Percentiles rank a stretch among this genome's conserved stretches.
Conservation (phyloP, 176 grass and related monocot genomes). For the Dendrocalamus sinicus region DNA sequence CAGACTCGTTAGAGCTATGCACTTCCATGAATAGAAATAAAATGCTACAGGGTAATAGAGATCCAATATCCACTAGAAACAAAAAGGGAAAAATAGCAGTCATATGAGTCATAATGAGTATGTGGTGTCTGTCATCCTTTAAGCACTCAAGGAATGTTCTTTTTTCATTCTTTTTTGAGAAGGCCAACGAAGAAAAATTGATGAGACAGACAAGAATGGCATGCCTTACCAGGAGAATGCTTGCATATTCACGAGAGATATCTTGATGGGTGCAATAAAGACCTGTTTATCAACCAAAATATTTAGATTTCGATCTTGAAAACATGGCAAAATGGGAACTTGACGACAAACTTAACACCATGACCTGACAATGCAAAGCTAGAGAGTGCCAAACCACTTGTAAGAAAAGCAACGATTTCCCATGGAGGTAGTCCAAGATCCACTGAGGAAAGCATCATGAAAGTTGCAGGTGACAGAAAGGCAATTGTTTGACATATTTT, state of each 20-base stretch:
- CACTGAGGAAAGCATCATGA: constrained; percentile 92
- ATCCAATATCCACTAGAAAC: background rate
- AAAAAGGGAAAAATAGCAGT: background rate
- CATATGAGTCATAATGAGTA: background rate
- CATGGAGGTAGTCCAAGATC: constrained; percentile 93
- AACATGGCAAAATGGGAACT: constrained; percentile 15
- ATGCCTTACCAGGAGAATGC: constrained; percentile 90
- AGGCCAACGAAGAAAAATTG: background rate
- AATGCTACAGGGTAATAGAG: background rate
- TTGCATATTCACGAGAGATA: constrained; percentile 97
- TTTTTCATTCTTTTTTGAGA: background rate
- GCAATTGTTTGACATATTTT: constrained; percentile 99
- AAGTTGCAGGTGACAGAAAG: constrained; percentile 92
- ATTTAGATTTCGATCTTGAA: constrained; percentile 47
- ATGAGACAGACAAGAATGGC: background rate
- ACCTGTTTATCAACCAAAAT: constrained; percentile 51
- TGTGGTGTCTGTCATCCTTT: constrained; percentile 3
- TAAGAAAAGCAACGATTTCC: constrained; percentile 84
- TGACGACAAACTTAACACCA: constrained; percentile 18
- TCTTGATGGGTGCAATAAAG: constrained; percentile 99
- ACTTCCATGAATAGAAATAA: background rate
- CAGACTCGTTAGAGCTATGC: background rate
- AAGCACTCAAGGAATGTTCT: constrained; percentile 15
- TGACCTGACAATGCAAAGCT: constrained; percentile 95
- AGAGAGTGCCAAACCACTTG: constrained; percentile 87